Evolutionary conservation across 129 eudicot species (phyloP).

Genomic region (Flaveria sonorensis): DNA sequence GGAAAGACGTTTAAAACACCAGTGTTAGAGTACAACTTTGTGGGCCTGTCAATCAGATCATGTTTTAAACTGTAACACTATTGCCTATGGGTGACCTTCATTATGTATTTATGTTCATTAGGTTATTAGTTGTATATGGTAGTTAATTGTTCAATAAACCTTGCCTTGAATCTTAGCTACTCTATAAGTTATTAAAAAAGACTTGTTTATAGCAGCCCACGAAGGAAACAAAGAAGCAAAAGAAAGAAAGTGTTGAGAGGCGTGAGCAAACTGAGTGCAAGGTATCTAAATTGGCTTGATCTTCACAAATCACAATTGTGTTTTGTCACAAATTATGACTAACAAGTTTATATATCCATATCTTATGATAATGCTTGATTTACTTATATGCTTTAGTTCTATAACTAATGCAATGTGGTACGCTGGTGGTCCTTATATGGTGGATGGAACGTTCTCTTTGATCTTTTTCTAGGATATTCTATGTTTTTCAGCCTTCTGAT

Average conservation of each 20-base stretch:
- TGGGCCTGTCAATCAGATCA: constrained; percentile 82
- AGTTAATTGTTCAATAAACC: not conserved
- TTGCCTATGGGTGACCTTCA: too few species aligned
- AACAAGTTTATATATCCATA: not conserved
- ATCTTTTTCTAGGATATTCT: not conserved
- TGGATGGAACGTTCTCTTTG: not conserved
- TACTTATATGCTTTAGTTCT: constrained; percentile 20
- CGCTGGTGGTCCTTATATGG: not conserved
- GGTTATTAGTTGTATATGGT: constrained; percentile 8
- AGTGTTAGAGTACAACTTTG: constrained; percentile 62
- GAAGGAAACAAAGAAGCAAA: not conserved
- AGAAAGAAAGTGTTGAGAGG: not conserved
- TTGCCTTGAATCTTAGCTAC: not conserved
- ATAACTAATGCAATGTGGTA: constrained; percentile 1
- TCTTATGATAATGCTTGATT: constrained; percentile 14
- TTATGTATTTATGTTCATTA: constrained; percentile 2
- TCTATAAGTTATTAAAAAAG: not conserved
- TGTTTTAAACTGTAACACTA: constrained; percentile 39
- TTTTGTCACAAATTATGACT: not conserved
- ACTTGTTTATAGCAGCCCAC: not conserved
- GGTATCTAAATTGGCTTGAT: constrained; percentile 40
- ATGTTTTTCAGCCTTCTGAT: not conserved
- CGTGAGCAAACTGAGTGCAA: constrained; percentile 53
- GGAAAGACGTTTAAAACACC: constrained; percentile 46
- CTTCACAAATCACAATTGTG: not conserved